phyloP scores from a whole-genome alignment of 2,329 filamentous ascomycete species.

The Alternaria sp. region DNA sequence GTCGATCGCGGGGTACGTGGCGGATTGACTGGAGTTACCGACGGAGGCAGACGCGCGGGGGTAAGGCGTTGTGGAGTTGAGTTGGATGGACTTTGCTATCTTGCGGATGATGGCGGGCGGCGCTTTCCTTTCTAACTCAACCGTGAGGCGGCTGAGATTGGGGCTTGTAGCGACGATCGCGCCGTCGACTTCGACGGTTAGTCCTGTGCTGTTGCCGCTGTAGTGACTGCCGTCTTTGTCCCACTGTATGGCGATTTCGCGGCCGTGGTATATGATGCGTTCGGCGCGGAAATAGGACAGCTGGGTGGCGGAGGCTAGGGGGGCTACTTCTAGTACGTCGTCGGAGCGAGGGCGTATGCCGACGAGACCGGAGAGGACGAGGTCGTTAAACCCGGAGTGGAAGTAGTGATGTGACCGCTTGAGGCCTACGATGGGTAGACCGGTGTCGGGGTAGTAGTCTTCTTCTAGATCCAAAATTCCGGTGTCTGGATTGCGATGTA shows the following conservation, averaged over 20 bases:
- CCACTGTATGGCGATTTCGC: slow-evolving; percentile 52
- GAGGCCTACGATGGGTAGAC: slow-evolving; percentile 51
- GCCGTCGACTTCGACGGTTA: slow-evolving; percentile 47
- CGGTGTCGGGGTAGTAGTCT: slow-evolving; percentile 54
- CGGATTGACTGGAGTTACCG: slow-evolving; percentile 23
- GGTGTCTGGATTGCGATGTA: too few relatives aligned
- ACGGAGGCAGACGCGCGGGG: slow-evolving; percentile 43
- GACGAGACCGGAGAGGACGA: slow-evolving; percentile 51
- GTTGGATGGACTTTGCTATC: slow-evolving; percentile 48
- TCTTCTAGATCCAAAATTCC: slow-evolving; percentile 52
- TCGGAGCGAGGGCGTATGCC: slow-evolving; percentile 51
- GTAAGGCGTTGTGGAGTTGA: slow-evolving; percentile 35
- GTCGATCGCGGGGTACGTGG: slow-evolving; percentile 48
- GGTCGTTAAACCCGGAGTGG: slow-evolving; percentile 54
- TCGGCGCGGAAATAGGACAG: slow-evolving; percentile 53
- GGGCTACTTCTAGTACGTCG: slow-evolving; percentile 51
- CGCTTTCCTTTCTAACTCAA: slow-evolving; percentile 21
- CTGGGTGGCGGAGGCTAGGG: slow-evolving; percentile 38
- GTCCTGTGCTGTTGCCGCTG: slow-evolving; percentile 28
- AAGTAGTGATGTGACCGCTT: slow-evolving; percentile 54
- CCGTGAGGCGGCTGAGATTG: slow-evolving; percentile 32
- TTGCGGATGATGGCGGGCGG: slow-evolving; percentile 37
- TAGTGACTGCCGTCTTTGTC: slow-evolving; percentile 46
- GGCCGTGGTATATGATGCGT: slow-evolving; percentile 52
- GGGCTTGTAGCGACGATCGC: slow-evolving; percentile 38